Conservation (phyloP, 1,284 basidiomycete genomes). For the Tetrapyrgos nigripes region DNA sequence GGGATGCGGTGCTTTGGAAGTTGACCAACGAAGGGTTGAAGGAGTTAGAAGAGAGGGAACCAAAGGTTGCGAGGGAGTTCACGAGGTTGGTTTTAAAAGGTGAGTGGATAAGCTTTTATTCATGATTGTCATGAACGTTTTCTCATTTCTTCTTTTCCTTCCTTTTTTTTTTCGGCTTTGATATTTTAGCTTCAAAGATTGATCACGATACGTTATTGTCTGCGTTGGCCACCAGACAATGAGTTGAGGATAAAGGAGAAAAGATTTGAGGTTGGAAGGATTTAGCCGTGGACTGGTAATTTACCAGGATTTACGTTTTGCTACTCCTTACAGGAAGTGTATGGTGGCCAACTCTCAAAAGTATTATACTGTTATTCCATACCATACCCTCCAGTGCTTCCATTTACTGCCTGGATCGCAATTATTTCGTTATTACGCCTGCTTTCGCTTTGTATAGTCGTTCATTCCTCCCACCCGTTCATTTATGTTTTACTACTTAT, state of each 20-base stretch:
- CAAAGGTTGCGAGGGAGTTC: slow-evolving; percentile 71
- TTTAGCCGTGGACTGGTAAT: too few relatives aligned
- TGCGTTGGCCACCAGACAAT: slow-evolving; percentile 38
- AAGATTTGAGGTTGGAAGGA: too few relatives aligned
- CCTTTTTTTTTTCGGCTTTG: slow-evolving; percentile 5
- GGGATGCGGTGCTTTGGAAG: slow-evolving; percentile 82
- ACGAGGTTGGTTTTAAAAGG: slow-evolving; percentile 82
- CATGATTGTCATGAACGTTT: not conserved
- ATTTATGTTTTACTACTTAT: too few relatives aligned
- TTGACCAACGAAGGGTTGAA: slow-evolving; percentile 64
- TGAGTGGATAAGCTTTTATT: slow-evolving; percentile 41
- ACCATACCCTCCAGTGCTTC: too few relatives aligned
- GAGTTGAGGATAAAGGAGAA: not conserved
- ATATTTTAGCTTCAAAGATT: slow-evolving; percentile 69
- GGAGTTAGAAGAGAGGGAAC: slow-evolving; percentile 68
- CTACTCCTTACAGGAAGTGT: too few relatives aligned
- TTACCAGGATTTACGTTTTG: too few relatives aligned
- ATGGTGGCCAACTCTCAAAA: too few relatives aligned
- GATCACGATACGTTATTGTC: slow-evolving; percentile 80
- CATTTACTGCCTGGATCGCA: too few relatives aligned
- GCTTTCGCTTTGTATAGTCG: too few relatives aligned
- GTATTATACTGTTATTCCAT: too few relatives aligned
- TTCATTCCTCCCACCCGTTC: too few relatives aligned
- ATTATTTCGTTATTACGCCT: too few relatives aligned
- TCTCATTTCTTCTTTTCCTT: slow-evolving; percentile 3